These are phyloP conservation scores for Tubosaeta sp. DNA, from an alignment of 768 basidiomycete species.

Conservation along the genomic window DNA sequence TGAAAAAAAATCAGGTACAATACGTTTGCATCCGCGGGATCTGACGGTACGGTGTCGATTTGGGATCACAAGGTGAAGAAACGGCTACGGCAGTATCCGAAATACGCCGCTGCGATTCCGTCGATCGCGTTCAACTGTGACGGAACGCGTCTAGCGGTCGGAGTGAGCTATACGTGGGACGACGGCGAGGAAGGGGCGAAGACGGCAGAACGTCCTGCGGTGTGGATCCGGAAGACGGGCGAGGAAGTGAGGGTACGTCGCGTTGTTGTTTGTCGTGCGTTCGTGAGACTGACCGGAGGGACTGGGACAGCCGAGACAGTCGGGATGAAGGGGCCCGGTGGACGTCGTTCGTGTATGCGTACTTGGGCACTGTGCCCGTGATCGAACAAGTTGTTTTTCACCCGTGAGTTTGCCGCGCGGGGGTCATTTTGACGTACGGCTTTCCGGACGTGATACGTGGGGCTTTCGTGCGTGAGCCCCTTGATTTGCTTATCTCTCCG, in stretches of 20 bases:
- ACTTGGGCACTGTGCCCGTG: not conserved
- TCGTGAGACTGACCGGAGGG: not conserved
- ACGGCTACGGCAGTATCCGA: slow-evolving; percentile 84
- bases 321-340: slow-evolving; percentile 1
- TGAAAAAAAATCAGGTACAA: slow-evolving; percentile 55
- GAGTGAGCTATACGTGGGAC: slow-evolving; percentile 87
- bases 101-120: slow-evolving; percentile 71
- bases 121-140: slow-evolving; percentile 80
- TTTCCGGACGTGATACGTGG: not conserved
- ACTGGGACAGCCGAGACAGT: slow-evolving; percentile 20
- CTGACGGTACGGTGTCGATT: slow-evolving; percentile 88
- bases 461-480: not conserved
- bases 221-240: slow-evolving; percentile 61
- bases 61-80: slow-evolving; percentile 99
- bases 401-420: not conserved
- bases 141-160: slow-evolving; percentile 79
- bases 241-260: slow-evolving; percentile 71
- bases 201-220: slow-evolving; percentile 55
- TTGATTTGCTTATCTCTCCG: not conserved
- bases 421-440: not conserved
- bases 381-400: not conserved
- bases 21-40: slow-evolving; percentile 94
- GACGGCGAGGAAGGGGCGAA: slow-evolving; percentile 73
- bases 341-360: not conserved
- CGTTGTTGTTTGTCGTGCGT: not conserved